Base-by-base conservation (phyloP, 306 rosid genomes). In the Pterocarpus santalinus region DNA sequence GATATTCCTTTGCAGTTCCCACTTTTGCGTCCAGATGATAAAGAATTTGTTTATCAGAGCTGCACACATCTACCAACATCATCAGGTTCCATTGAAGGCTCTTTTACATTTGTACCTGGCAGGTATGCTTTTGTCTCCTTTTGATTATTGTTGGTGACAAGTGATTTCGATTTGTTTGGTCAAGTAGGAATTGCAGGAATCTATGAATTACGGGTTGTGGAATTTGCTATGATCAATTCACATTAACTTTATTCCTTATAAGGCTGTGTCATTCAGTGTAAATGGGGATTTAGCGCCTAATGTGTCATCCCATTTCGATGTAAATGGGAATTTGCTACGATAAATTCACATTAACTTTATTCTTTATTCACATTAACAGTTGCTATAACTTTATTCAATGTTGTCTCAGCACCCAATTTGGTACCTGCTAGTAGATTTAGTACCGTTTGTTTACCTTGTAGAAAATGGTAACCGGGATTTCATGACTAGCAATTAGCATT, bases 61-160 rank as follows among this genome's bases (percentile, higher is more conserved):
- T 87, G 88, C 79, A 60, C 94, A 0, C 52, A 69, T 73, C 75
- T 93, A 64, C 83, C 88, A 22, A 83, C 89, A 36, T 51, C 93
- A 30, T 43, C 85, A 2, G 99, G 99, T 80, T 91, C 97, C 13
- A 8, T 93, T 57, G 97, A 93, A 89, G 99, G 99, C 46, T 93
- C 89, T 67, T 93, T 95, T 79, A 85, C 90, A n/a, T 95, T 95
- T 87, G 86, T 95, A 52, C 97, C 97, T n/a, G 97, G 99, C 73
- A 92, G 97, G 99, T 95, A 91, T 79, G 51, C 8, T 52, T n/a
- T 75, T 70, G 14, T 56, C 16, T 69, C 69, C 5, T 63, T 44
- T 13, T 12, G 38, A 15, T 49, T 51, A 7, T 58, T 56, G 33
- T 65, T 34, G 17, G 32, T 49, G 72, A 73, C 58, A n/a, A 49